Evolutionary conservation across 2,329 filamentous ascomycete species (phyloP).

Genomic region (Aspergillus udagawae): DNA sequence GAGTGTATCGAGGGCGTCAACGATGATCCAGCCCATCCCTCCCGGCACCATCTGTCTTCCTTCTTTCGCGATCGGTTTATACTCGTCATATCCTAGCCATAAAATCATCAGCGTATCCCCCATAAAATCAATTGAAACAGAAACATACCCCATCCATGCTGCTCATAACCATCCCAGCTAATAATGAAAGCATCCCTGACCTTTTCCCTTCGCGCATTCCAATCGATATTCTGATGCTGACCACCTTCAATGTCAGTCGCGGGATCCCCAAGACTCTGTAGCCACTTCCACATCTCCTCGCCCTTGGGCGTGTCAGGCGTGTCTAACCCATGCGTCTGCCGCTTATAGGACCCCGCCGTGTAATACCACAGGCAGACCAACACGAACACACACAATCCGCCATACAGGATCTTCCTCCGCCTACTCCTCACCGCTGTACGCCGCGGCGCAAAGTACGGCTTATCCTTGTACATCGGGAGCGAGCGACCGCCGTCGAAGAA

Average conservation of each 20-base stretch:
- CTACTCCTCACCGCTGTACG: slow-evolving; percentile 56
- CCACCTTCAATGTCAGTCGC: slow-evolving; percentile 20
- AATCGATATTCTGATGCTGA: slow-evolving; percentile 54
- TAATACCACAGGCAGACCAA: slow-evolving; percentile 65
- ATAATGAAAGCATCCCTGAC: slow-evolving; percentile 87
- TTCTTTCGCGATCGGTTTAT: slow-evolving; percentile 73
- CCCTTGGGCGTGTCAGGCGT: slow-evolving; percentile 33
- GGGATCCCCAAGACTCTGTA: slow-evolving; percentile 47
- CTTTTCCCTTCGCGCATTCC: slow-evolving; percentile 70
- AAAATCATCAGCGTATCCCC: slow-evolving; percentile 20
- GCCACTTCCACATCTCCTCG: slow-evolving; percentile 53
- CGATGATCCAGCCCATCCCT: slow-evolving; percentile 96
- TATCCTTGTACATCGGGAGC: slow-evolving; percentile 98
- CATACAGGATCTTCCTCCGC: slow-evolving; percentile 59
- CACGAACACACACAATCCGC: slow-evolving; percentile 53
- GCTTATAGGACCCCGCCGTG: slow-evolving; percentile 16
- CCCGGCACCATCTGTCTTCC: slow-evolving; percentile 80
- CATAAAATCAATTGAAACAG: too few species aligned
- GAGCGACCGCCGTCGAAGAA: slow-evolving; percentile 61
- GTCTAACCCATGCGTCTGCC: slow-evolving; percentile 18
- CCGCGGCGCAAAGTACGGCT: slow-evolving; percentile 67
- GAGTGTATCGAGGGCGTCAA: slow-evolving; percentile 92
- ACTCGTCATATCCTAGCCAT: slow-evolving; percentile 61
- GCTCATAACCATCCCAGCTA: slow-evolving; percentile 90
- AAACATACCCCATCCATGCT: slow-evolving; percentile 84